Percentiles rank a stretch among this genome's conserved stretches.
These are phyloP conservation scores for Candida broadrunensis DNA, from an alignment of 805 yeast genomes.

Conservation along the genomic window DNA sequence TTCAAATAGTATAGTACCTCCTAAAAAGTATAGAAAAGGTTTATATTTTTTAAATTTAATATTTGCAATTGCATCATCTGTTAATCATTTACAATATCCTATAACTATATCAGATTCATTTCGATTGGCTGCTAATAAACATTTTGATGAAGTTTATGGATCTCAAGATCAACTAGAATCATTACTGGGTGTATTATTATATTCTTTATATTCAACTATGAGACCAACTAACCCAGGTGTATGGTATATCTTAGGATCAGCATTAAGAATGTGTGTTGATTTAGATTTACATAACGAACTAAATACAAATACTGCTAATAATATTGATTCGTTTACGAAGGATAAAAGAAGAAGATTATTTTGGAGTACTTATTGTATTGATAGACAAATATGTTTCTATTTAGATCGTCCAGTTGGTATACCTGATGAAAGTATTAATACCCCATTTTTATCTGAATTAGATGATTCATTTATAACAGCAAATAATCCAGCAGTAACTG, in stretches of 20 bases:
- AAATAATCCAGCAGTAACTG: constrained; percentile 23
- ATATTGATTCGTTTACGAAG: constrained; percentile 50
- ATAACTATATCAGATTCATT: constrained; percentile 67
- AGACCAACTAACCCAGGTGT: constrained; percentile 87
- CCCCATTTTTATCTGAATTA: constrained; percentile 66
- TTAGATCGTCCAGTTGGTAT: constrained; percentile 86
- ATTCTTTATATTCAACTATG: constrained; percentile 76
- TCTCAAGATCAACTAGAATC: constrained; percentile 65
- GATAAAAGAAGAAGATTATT: constrained; percentile 76
- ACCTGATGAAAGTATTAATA: constrained; percentile 74
- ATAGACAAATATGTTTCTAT: constrained; percentile 82
- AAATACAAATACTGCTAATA: constrained; percentile 18
- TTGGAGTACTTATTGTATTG: constrained; percentile 88
- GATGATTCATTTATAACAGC: constrained; percentile 67
- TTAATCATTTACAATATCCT: constrained; percentile 65
- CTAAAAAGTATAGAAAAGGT: constrained; percentile 47
- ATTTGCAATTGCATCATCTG: constrained; percentile 79
- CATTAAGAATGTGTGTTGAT: constrained; percentile 76
- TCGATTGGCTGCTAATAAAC: constrained; percentile 60
- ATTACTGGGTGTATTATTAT: constrained; percentile 65
- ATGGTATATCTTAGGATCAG: constrained; percentile 88
- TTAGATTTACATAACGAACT: constrained; percentile 76
- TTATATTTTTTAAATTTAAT: constrained; percentile 72
- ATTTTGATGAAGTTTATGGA: constrained; percentile 54
- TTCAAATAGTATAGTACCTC: constrained; percentile 41